Evolutionary conservation across 2,329 filamentous ascomycete species (phyloP).

Genomic region (Curvularia lunata): DNA sequence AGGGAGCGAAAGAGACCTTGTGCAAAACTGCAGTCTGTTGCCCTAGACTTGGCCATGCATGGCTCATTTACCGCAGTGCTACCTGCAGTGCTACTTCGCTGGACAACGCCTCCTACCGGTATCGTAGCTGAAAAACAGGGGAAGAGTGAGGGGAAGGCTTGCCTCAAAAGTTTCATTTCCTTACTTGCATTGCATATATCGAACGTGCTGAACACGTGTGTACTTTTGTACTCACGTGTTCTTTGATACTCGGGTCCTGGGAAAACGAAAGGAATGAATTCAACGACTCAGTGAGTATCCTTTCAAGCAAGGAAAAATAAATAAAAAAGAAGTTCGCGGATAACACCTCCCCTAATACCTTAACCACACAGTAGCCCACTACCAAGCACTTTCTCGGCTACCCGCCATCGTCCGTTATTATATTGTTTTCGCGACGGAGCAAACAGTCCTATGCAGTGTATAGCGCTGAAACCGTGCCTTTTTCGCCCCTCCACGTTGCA

Average conservation of each 20-base stretch:
- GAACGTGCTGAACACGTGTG: no score
- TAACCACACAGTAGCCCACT: no score
- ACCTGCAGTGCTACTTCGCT: neutral
- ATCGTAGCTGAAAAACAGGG: neutral
- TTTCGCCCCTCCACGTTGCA: neutral
- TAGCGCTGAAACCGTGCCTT: neutral
- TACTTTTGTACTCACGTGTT: no score
- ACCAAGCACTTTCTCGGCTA: neutral
- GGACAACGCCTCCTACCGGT: neutral
- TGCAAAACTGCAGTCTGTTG: neutral
- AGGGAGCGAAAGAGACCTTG: neutral
- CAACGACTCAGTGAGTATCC: no score
- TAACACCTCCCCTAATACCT: no score
- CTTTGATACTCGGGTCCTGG: no score
- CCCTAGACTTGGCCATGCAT: neutral
- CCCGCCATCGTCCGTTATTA: neutral
- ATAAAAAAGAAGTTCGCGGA: no score
- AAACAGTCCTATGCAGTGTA: neutral
- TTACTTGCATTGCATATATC: no score
- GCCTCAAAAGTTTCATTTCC: neutral
- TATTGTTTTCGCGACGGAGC: neutral
- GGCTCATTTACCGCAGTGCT: neutral
- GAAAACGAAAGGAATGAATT: no score
- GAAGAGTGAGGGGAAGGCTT: neutral
- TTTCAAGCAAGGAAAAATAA: no score